Conservation (phyloP, 306 rosid genomes). For the Prunus dulcis region DNA sequence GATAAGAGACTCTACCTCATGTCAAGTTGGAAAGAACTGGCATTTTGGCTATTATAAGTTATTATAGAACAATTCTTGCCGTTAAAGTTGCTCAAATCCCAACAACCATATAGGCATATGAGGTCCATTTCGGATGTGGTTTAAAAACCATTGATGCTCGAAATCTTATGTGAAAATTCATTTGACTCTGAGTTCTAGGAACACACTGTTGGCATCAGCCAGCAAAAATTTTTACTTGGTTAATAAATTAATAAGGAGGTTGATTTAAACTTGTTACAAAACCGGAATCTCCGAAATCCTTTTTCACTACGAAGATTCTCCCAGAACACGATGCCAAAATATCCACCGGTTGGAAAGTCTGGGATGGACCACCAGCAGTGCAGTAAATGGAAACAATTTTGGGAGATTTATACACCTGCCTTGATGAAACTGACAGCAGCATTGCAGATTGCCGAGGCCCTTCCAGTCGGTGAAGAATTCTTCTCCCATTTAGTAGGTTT, state of each 20-base stretch:
- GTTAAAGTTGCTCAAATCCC: no score
- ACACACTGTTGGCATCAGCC: neutral
- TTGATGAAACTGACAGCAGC: neutral
- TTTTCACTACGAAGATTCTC: neutral
- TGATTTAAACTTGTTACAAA: neutral
- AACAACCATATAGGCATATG: no score
- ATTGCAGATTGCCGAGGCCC: neutral
- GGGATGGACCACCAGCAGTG: neutral
- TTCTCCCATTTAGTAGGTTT: neutral
- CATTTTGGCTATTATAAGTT: conserved; percentile 37
- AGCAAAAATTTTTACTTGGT: neutral
- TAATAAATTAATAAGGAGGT: neutral
- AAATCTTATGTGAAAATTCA: neutral
- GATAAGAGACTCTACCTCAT: conserved; percentile 48
- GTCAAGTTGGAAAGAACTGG: conserved; percentile 44
- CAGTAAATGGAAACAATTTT: neutral
- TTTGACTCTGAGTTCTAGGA: neutral
- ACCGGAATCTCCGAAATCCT: neutral
- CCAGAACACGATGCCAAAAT: neutral
- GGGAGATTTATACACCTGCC: neutral
- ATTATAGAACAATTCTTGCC: neutral
- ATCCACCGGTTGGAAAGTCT: neutral
- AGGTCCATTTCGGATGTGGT: neutral
- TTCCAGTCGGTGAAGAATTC: neutral
- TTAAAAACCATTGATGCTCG: neutral